Percentiles rank a stretch among this genome's conserved stretches.
Conservation (phyloP, 345 rosid genomes). For the Pugionium cornutum region DNA sequence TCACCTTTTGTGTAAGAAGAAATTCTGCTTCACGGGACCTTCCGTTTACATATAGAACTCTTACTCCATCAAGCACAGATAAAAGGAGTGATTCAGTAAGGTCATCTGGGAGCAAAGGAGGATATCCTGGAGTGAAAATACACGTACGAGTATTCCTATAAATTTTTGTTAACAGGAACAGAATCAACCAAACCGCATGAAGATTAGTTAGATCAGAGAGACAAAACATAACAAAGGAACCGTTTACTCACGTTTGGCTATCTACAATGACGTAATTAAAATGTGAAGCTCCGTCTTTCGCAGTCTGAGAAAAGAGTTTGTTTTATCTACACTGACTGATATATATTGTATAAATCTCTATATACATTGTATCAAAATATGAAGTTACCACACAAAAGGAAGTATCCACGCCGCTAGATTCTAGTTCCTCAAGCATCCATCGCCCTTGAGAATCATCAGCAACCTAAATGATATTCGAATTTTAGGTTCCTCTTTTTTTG, state of each 20-base stretch:
- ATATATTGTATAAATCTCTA: no score
- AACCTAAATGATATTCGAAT: conserved; percentile 37
- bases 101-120: conserved; percentile 66
- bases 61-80: conserved; percentile 66
- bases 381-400: conserved; percentile 58
- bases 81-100: conserved; percentile 47
- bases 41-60: conserved; percentile 60
- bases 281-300: conserved; percentile 73
- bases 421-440: conserved; percentile 56
- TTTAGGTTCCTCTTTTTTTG: no score
- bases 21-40: conserved; percentile 69
- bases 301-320: conserved; percentile 48
- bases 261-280: conserved; percentile 86
- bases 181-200: not conserved
- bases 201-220: not conserved
- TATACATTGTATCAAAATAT: not conserved
- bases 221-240: not conserved
- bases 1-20: conserved; percentile 68
- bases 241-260: conserved; percentile 63
- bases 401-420: conserved; percentile 62
- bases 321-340: not conserved
- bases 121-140: conserved; percentile 77
- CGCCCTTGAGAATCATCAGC: conserved; percentile 63
- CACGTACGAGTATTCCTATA: conserved; percentile 89
- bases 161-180: conserved; percentile 8